Base-by-base conservation (phyloP, 2,329 filamentous ascomycete genomes). In the Elsinoe arachidis region DNA sequence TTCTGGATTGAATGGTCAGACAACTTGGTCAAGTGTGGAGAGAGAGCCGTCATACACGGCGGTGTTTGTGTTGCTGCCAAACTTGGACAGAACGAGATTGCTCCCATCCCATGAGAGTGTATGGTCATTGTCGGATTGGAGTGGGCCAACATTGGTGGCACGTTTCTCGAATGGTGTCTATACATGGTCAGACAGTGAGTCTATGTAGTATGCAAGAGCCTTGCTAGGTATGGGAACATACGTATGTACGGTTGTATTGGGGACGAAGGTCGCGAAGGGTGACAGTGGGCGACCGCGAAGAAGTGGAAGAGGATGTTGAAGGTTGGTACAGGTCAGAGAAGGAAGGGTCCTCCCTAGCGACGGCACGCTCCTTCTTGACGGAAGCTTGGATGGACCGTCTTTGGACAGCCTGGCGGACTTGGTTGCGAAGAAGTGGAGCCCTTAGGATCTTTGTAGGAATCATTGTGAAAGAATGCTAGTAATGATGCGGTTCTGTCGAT, bases 381-480 rank as follows among this genome's bases (percentile, higher is more conserved):
- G 54, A 56, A 37, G 54, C 43, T 49, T 56, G 54, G 41, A 56
- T 56, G 38, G 33, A 38, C 37, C 54, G 39, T 21, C 34, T 21
- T 9, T 47, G 54, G 5, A 37, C 15, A 19, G 15, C 34, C 34
- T 53, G 49, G 14, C 33, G 49, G n/a, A 53, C 10, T 26, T 53
- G 49, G 17, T 53, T 53, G 34, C 49, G 49, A 11, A 53, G 19
- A 26, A 35, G 49, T 38, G 49, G 49, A 33, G 49, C 49, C 26
- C 49, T n/a, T 14, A 53, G 49, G 34, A 53, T 37, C 35, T 39
- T 53, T 7, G 49, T 38, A 26, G 49, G 49, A 26, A 53, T 33
- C 49, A 53, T 53, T 14, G 39, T 53, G 49, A 23, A 35, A 10
- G 30, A 35, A 51, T 35, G 46, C 33, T 15, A 15, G 34, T 14